Evolutionary conservation across 139 green algal species (phyloP).

Genomic region (Tetradesmus lagerheimii): DNA sequence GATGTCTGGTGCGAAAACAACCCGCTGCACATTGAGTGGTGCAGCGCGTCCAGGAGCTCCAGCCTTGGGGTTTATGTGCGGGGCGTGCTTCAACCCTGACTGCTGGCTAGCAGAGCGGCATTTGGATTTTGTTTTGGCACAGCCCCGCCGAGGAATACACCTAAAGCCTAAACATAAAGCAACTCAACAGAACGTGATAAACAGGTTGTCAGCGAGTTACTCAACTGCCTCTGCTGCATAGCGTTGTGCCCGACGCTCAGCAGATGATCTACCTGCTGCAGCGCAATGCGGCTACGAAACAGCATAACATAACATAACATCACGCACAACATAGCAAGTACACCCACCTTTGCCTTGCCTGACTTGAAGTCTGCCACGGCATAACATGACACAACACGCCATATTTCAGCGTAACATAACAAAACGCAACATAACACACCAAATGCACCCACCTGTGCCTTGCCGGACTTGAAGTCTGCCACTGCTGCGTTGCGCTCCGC

Average conservation of each 20-base stretch:
- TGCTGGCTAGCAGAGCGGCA: not conserved
- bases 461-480: conserved; percentile 76
- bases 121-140: not conserved
- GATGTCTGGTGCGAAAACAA: conserved; percentile 5
- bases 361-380: conserved; percentile 57
- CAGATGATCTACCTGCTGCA: no score
- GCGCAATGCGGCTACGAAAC: no score
- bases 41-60: conserved; percentile 16
- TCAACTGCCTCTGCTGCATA: no score
- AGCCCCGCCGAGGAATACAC: not conserved
- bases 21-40: not conserved
- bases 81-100: not conserved
- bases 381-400: not conserved
- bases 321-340: no score
- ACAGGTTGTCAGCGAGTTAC: no score
- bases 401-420: not conserved
- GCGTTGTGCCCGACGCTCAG: no score
- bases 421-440: not conserved
- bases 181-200: no score
- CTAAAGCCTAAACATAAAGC: no score
- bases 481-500: conserved; percentile 80
- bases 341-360: conserved; percentile 73
- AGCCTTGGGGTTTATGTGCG: not conserved
- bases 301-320: not conserved
- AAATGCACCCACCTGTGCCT: conserved; percentile 59